Evolutionary conservation across 257 asterid genomes (phyloP).

Genomic region (Anisodus tanguticus): DNA sequence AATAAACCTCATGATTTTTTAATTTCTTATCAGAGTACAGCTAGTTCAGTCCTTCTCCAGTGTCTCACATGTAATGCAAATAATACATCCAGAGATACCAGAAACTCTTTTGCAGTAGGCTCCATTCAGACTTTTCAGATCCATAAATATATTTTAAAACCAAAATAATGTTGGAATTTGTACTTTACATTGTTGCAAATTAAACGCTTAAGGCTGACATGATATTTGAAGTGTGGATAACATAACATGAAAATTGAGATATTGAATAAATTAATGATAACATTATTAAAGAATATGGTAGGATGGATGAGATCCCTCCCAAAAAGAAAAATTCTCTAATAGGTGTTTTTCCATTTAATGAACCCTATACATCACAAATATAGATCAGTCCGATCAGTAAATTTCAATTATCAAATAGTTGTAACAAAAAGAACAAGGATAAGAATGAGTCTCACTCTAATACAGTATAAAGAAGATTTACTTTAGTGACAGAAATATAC

Average conservation of each 20-base stretch:
- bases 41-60: neutral
- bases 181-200: neutral
- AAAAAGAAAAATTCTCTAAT: neutral
- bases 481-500: too few species aligned
- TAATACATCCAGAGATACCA: conserved; percentile 2
- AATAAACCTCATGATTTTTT: neutral
- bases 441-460: neutral
- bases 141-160: neutral
- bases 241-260: neutral
- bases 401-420: neutral
- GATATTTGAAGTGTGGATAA: neutral
- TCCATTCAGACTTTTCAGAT: conserved; percentile 10
- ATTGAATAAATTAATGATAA: neutral
- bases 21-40: conserved; percentile 14
- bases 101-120: conserved; percentile 12
- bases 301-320: neutral
- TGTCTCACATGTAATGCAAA: conserved; percentile 11
- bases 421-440: neutral
- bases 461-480: neutral
- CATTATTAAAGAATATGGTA: neutral
- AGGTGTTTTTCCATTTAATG: neutral
- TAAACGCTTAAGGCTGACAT: neutral
- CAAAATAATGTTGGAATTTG: neutral
- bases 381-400: neutral
- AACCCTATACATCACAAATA: neutral